Evolutionary conservation across 1,284 basidiomycete species (phyloP).

Genomic region (Tilletia caries): DNA sequence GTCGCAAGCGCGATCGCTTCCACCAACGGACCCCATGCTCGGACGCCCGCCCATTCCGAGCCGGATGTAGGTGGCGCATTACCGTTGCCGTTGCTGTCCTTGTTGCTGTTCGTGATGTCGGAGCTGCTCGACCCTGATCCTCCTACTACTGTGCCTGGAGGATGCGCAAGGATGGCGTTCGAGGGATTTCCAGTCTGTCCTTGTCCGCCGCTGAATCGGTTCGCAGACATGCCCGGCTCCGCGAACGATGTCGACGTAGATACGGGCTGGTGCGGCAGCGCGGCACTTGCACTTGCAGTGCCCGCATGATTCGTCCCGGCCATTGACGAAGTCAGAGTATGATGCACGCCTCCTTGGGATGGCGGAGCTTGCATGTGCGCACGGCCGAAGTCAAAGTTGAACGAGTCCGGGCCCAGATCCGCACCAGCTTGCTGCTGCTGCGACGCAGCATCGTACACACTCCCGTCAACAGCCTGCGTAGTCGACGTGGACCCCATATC

Average conservation of each 20-base stretch:
- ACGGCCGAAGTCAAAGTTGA: not conserved
- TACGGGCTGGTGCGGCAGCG: not conserved
- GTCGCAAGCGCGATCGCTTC: not conserved
- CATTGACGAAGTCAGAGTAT: too few relatives aligned
- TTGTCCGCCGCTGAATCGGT: not conserved
- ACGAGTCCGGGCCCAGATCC: not conserved
- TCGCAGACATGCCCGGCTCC: not conserved
- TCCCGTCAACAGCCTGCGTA: not conserved
- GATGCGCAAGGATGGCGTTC: too few relatives aligned
- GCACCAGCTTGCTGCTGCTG: not conserved
- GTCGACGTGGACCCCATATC: not conserved
- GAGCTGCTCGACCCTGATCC: not conserved
- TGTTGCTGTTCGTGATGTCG: not conserved
- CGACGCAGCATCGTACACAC: not conserved
- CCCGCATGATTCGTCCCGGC: not conserved
- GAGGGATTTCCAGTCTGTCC: not conserved
- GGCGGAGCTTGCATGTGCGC: not conserved
- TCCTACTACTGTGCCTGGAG: not conserved
- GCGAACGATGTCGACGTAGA: too few relatives aligned
- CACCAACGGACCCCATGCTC: conserved; percentile 5
- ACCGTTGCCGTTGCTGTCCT: not conserved
- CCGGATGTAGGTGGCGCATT: not conserved
- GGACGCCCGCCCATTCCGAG: conserved; percentile 10
- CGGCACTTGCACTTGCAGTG: not conserved
- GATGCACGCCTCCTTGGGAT: too few relatives aligned